These are phyloP conservation scores for Crucibulum laeve DNA, from an alignment of 768 basidiomycete species.

Conservation along the genomic window DNA sequence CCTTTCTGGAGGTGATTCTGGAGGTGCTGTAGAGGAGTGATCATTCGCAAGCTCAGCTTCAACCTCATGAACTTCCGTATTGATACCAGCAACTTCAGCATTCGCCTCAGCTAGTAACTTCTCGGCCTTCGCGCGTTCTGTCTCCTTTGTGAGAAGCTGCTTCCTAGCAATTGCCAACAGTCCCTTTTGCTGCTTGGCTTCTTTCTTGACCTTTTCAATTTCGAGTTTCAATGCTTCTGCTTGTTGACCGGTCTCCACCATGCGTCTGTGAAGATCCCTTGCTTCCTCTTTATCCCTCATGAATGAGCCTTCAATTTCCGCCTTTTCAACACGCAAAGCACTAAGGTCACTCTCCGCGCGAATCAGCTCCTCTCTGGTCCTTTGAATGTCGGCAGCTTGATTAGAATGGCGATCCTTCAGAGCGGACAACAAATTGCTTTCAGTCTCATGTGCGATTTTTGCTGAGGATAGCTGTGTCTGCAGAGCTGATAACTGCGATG, in stretches of 20 bases:
- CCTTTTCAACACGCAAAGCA: conserved; percentile 83
- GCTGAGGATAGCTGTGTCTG: conserved; percentile 82
- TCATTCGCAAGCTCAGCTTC: conserved; percentile 43
- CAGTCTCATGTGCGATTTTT: conserved; percentile 82
- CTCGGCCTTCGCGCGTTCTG: conserved; percentile 63
- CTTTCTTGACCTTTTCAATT: conserved; percentile 87
- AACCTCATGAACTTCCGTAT: conserved; percentile 49
- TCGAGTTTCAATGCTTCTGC: conserved; percentile 66
- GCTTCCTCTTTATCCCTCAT: conserved; percentile 94
- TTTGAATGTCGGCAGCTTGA: conserved; percentile 72
- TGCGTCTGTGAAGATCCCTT: conserved; percentile 76
- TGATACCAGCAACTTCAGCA: conserved; percentile 45
- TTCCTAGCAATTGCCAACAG: conserved; percentile 92
- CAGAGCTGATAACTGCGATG: conserved; percentile 70
- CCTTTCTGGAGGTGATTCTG: conserved; percentile 14
- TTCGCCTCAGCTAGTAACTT: conserved; percentile 70
- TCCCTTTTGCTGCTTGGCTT: conserved; percentile 95
- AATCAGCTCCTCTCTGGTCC: conserved; percentile 75
- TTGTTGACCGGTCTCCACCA: conserved; percentile 77
- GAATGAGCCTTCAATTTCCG: conserved; percentile 83
- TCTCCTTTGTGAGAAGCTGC: conserved; percentile 82
- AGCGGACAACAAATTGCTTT: conserved; percentile 62
- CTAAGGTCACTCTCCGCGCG: conserved; percentile 89
- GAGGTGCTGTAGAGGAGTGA: neutral
- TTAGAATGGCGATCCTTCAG: conserved; percentile 64